Conservation (phyloP, 129 eudicot genomes). For the Smallanthus sonchifolius region DNA sequence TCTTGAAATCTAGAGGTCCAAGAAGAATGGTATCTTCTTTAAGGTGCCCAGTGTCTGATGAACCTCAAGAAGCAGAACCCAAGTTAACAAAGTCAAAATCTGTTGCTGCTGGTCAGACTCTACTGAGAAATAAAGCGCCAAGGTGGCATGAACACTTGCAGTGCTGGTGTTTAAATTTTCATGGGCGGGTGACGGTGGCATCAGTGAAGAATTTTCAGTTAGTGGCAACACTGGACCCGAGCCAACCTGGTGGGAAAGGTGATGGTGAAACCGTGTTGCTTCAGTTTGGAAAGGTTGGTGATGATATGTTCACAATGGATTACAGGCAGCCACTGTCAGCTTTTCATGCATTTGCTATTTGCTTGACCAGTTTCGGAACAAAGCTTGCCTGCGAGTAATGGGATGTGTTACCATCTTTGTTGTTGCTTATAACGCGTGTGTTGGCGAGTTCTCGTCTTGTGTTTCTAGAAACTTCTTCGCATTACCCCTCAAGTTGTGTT, state of each 20-base stretch:
- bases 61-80: conserved; percentile 20
- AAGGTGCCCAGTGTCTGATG: conserved; percentile 20
- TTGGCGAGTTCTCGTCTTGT: neutral
- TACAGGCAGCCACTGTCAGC: conserved; percentile 88
- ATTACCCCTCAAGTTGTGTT: neutral
- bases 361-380: conserved; percentile 90
- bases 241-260: conserved; percentile 83
- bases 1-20: conserved; percentile 93
- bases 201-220: conserved; percentile 95
- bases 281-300: conserved; percentile 93
- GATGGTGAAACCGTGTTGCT: conserved; percentile 88
- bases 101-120: conserved; percentile 19
- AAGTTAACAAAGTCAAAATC: conserved; percentile 31
- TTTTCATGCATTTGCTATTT: conserved; percentile 94
- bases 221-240: conserved; percentile 73
- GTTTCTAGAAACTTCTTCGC: conserved; percentile 9
- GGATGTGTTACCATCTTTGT: neutral
- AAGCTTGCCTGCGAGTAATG: conserved; percentile 87
- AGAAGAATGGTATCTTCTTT: conserved; percentile 85
- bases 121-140: conserved; percentile 86
- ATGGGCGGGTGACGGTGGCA: conserved; percentile 93
- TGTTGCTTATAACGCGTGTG: neutral
- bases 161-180: conserved; percentile 98
- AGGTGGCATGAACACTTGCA: conserved; percentile 96
- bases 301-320: conserved; percentile 89